Evolutionary conservation across 805 yeast genomes (phyloP), one percentile per base, ranked within the genome.

Genomic region (Jamesozyma jinghongensis): DNA sequence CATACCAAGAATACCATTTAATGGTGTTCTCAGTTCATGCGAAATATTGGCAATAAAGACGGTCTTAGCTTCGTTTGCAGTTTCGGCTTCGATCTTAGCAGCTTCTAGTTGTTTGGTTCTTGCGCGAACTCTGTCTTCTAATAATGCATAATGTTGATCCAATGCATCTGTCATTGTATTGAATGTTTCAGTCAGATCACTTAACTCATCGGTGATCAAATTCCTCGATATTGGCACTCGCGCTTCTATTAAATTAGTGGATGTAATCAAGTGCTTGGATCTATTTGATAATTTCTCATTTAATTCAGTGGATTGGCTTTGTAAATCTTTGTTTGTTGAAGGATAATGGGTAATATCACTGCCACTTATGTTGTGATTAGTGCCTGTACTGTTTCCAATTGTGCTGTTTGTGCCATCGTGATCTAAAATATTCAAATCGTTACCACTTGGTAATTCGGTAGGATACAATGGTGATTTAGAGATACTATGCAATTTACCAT

Each of bases 31-130:
- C 55, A 92, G 69, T 65, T 92, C 98, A 60, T 86, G 96, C 0
- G 95, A 85, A 14, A 86, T 87, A 50, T 88, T 85, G 2, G 96
- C 95, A 53, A 86, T 81, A 57, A 86, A 86, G 5, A 85, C 87
- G 5, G 97, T 88, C 56, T 92, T 92, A 3, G 97, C 95, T 51
- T 92, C 97, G 60, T 90, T 90, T 1, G 98, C 98, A 22, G 82
- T 77, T 63, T 90, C 97, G 0, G 96, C 97, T 56, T 81, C 84
- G 25, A 82, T 73, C 52, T 85, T 84, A 8, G 95, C 92, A 1
- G 80, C 81, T 59, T 88, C 96, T 34, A 90, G 69, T 59, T 90
- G 95, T 52, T 75, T 79, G 0, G 97, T 90, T 56, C 97, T 73
- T 29, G 80, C 79, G 38, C 77, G 71, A 14, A 90, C 97, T 46